Conservation (phyloP, 176 grass and related monocot species). For the Tillandsia leiboldiana region DNA sequence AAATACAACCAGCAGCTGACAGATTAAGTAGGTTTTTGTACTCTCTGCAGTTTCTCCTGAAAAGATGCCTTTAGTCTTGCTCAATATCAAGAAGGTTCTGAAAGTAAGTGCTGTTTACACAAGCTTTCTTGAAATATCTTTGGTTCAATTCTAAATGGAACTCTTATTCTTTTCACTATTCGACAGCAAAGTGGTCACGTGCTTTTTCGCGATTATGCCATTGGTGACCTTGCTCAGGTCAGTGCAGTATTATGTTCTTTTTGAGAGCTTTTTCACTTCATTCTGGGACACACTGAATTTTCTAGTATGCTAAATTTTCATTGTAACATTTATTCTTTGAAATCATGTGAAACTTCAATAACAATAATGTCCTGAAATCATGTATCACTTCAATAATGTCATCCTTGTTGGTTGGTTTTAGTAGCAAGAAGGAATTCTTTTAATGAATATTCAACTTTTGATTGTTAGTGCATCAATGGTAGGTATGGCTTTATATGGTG, state of each 20-base stretch:
- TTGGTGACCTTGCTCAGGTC: constrained; percentile 90
- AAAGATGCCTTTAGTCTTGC: constrained; percentile 71
- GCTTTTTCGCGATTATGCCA: constrained; percentile 86
- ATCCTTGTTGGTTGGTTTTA: too few relatives aligned
- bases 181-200: constrained; percentile 58
- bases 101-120: constrained; percentile 53
- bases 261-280: background rate
- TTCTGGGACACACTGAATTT: background rate
- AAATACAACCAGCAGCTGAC: constrained; percentile 43
- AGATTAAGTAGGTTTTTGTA: constrained; percentile 93
- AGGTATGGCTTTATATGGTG: too few relatives aligned
- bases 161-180: constrained; percentile 15
- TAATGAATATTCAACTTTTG: too few relatives aligned
- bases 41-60: constrained; percentile 91
- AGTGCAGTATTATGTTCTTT: constrained; percentile 1
- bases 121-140: constrained; percentile 3
- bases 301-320: background rate
- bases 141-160: constrained; percentile 6
- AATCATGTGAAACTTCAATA: too few relatives aligned
- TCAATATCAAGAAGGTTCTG: constrained; percentile 46
- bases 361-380: too few relatives aligned
- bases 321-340: too few relatives aligned
- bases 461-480: too few relatives aligned
- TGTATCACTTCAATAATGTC: too few relatives aligned
- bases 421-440: too few relatives aligned